Evolutionary conservation across 1,284 basidiomycete species (phyloP).

Genomic region (Leccinum solheimii): DNA sequence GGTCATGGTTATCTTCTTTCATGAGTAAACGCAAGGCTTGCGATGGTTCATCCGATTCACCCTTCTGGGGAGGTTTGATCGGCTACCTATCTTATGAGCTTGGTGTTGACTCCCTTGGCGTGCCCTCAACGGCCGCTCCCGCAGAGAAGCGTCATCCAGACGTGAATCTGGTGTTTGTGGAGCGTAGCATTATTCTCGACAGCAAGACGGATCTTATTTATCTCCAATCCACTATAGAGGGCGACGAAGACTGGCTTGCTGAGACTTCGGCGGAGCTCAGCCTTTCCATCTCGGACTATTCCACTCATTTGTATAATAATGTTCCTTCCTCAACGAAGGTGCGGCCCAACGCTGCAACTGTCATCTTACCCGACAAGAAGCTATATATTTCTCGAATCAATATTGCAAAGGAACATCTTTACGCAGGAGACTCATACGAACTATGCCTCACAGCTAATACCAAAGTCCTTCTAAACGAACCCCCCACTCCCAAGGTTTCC

Average conservation of each 20-base stretch:
- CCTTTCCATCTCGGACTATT: slow-evolving; percentile 27
- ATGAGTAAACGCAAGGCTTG: slow-evolving; percentile 52
- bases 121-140: slow-evolving; percentile 35
- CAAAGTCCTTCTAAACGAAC: slow-evolving; percentile 43
- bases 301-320: slow-evolving; percentile 24
- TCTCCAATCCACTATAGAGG: slow-evolving; percentile 61
- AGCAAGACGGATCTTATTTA: slow-evolving; percentile 46
- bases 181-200: slow-evolving; percentile 75
- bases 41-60: slow-evolving; percentile 51
- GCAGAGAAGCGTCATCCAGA: slow-evolving; percentile 53
- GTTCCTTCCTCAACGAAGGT: slow-evolving; percentile 26
- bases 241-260: slow-evolving; percentile 61
- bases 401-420: slow-evolving; percentile 74
- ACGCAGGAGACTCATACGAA: slow-evolving; percentile 93
- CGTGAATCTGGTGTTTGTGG: slow-evolving; percentile 71
- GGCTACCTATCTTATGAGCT: slow-evolving; percentile 76
- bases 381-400: slow-evolving; percentile 76
- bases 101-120: slow-evolving; percentile 55
- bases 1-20: slow-evolving; percentile 71
- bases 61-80: slow-evolving; percentile 79
- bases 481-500: slow-evolving; percentile 28
- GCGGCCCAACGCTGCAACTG: slow-evolving; percentile 33
- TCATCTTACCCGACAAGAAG: slow-evolving; percentile 54
- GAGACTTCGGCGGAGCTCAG: slow-evolving; percentile 35
- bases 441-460: slow-evolving; percentile 89